Evolutionary conservation across 805 yeast species (phyloP).

Genomic region (Myxozyma udenii): DNA sequence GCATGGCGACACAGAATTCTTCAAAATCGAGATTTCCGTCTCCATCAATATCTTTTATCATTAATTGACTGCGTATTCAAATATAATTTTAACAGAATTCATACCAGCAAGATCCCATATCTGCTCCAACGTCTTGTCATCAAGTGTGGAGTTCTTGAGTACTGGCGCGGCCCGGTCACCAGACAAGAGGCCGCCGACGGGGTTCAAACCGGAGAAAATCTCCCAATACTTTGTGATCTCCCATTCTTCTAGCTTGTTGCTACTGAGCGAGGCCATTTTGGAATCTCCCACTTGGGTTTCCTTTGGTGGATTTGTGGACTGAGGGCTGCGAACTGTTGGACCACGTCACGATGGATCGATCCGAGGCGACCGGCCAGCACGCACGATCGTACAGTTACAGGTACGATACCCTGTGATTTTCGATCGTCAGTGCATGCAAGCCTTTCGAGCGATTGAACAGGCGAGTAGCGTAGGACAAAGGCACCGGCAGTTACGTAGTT

Average conservation of each 20-base stretch:
- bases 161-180: conserved; percentile 86
- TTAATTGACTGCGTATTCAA: neutral
- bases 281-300: neutral
- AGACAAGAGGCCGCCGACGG: conserved; percentile 70
- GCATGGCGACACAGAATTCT: conserved; percentile 97
- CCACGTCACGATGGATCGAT: too few species aligned
- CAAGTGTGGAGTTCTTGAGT: conserved; percentile 81
- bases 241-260: conserved; percentile 45
- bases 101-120: conserved; percentile 76
- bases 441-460: too few species aligned
- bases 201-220: conserved; percentile 85
- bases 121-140: conserved; percentile 69
- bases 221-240: conserved; percentile 98
- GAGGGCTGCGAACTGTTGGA: too few species aligned
- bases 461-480: too few species aligned
- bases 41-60: conserved; percentile 67
- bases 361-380: too few species aligned
- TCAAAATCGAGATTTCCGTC: conserved; percentile 94
- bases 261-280: conserved; percentile 21
- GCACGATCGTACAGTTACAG: too few species aligned
- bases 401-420: too few species aligned
- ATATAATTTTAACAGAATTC: conserved; percentile 1
- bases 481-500: too few species aligned
- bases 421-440: too few species aligned
- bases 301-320: too few species aligned